Evolutionary conservation across 23 red algal species (phyloP).

Genomic region (Cyanidioschyzon merolae): DNA sequence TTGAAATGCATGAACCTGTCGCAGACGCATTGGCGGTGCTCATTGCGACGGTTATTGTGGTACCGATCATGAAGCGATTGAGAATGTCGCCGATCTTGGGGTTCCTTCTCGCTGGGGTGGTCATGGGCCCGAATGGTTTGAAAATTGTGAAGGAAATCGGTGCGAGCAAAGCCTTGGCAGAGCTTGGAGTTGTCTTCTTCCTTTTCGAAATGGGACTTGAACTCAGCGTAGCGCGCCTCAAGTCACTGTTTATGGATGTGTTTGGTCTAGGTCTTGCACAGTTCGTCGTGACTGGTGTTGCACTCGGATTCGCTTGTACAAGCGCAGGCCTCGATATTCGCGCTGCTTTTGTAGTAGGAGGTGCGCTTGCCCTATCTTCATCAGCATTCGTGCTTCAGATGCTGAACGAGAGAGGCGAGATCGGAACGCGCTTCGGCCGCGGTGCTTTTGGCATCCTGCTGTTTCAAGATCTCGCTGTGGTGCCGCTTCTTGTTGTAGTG

Average conservation of each 20-base stretch:
- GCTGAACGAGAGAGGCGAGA: conserved; percentile 72
- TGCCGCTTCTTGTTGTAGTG: conserved; percentile 78
- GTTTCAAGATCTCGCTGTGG: conserved; percentile 94
- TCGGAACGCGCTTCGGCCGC: conserved; percentile 75
- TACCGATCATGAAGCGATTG: conserved; percentile 64
- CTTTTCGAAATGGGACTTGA: conserved; percentile 99
- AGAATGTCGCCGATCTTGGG: conserved; percentile 88
- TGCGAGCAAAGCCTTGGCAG: conserved; percentile 69
- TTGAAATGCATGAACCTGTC: conserved; percentile 29
- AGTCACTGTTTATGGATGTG: conserved; percentile 66
- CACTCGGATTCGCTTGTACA: conserved; percentile 41
- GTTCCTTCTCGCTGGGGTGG: conserved; percentile 79
- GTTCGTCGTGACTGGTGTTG: conserved; percentile 63
- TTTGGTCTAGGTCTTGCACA: conserved; percentile 86
- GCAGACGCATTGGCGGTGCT: conserved; percentile 72
- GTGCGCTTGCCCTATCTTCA: conserved; percentile 67
- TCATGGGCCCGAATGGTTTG: conserved; percentile 82
- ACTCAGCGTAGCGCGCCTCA: conserved; percentile 64
- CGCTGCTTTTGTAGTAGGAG: conserved; percentile 62
- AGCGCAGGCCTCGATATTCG: conserved; percentile 34
- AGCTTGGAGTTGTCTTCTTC: conserved; percentile 95
- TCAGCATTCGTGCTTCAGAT: conserved; percentile 98
- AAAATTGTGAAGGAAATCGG: conserved; percentile 66
- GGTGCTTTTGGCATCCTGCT: conserved; percentile 92
- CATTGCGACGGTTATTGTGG: conserved; percentile 69